These are phyloP conservation scores for Ascochyta viciae-villosae DNA, from an alignment of 2,329 filamentous ascomycete genomes.

Conservation along the genomic window DNA sequence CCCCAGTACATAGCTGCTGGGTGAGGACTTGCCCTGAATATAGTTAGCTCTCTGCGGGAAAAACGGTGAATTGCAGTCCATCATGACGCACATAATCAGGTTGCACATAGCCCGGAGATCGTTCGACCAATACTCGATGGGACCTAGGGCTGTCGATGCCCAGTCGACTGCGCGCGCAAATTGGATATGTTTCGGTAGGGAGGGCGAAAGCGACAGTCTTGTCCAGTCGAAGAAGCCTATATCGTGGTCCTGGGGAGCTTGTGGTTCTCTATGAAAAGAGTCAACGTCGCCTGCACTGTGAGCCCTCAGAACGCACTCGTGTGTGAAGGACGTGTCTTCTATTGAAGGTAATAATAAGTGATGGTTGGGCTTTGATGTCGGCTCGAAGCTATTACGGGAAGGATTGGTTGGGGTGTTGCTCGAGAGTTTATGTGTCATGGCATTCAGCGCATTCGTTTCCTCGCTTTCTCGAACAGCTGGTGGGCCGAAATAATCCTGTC, in stretches of 20 bases:
- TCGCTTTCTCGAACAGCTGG: neutral
- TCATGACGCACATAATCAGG: constrained; percentile 68
- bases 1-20: constrained; percentile 84
- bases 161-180: constrained; percentile 77
- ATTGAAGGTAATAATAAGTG: constrained; percentile 26
- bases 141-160: constrained; percentile 74
- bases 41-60: constrained; percentile 5
- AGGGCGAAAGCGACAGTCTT: constrained; percentile 67
- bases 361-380: constrained; percentile 19
- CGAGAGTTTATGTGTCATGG: constrained; percentile 15
- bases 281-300: constrained; percentile 51
- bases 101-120: constrained; percentile 82
- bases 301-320: constrained; percentile 52
- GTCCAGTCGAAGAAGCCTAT: constrained; percentile 82
- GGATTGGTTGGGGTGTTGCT: constrained; percentile 5
- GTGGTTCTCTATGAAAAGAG: constrained; percentile 44
- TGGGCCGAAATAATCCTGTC: constrained; percentile 53
- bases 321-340: constrained; percentile 41
- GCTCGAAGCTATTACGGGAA: constrained; percentile 4
- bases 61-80: neutral
- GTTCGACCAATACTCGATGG: constrained; percentile 75
- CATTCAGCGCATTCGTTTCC: neutral
- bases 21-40: constrained; percentile 47
- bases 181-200: constrained; percentile 72
- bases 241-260: constrained; percentile 37